Conservation (phyloP, 371 early-diverging fungal species). For the Chytridiales sp. region DNA sequence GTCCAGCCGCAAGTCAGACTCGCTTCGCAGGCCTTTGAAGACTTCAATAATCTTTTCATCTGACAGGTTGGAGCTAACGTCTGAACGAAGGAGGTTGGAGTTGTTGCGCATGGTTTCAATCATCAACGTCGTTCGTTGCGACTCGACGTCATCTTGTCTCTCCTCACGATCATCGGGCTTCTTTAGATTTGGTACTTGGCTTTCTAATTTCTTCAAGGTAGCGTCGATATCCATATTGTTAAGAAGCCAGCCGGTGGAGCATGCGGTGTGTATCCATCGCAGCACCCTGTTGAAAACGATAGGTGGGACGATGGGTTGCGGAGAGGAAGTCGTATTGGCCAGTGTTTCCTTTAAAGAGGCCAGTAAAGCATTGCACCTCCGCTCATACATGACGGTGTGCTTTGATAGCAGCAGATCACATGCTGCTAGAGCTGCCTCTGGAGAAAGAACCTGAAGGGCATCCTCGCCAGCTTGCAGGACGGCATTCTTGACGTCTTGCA, state of each 20-base stretch:
- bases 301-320: no score
- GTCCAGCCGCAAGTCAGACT: neutral
- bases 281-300: neutral
- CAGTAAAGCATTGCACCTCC: no score
- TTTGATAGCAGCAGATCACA: no score
- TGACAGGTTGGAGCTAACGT: neutral
- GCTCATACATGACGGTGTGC: no score
- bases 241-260: neutral
- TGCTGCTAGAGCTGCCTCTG: no score
- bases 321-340: no score
- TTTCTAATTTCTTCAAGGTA: neutral
- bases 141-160: neutral
- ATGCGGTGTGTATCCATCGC: neutral
- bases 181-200: neutral
- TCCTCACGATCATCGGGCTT: neutral
- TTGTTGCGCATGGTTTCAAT: constrained; percentile 1
- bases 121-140: neutral
- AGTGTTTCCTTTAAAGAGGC: no score
- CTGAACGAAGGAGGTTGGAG: neutral
- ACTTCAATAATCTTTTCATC: neutral
- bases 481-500: no score
- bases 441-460: no score
- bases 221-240: neutral
- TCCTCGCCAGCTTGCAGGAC: no score
- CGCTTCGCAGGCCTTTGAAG: neutral